These are phyloP conservation scores for Pseudopithomyces chartarum DNA, from an alignment of 2,329 filamentous ascomycete genomes.

Conservation along the genomic window DNA sequence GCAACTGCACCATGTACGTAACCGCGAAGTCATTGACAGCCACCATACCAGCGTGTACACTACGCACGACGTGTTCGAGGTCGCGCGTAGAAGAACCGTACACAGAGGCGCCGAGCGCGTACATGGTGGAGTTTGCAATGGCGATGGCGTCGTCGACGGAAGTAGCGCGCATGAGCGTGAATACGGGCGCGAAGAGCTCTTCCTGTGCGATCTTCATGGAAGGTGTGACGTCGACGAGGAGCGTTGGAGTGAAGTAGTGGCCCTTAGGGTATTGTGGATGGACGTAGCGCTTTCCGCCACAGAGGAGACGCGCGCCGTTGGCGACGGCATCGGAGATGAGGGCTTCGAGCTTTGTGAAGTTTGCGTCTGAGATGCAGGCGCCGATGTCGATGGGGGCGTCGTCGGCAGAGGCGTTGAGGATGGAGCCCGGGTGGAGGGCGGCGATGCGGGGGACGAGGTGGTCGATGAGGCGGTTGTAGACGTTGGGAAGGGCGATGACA, in stretches of 20 bases:
- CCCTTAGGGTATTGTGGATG: constrained; percentile 78
- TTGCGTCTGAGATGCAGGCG: constrained; percentile 81
- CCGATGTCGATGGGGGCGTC: constrained; percentile 73
- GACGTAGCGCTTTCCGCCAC: constrained; percentile 72
- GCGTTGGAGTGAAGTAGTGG: constrained; percentile 90
- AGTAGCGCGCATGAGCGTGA: constrained; percentile 77
- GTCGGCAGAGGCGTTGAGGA: constrained; percentile 53
- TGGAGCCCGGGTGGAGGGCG: constrained; percentile 75
- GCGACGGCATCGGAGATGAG: constrained; percentile 78
- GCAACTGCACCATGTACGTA: constrained; percentile 91
- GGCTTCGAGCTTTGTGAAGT: constrained; percentile 75
- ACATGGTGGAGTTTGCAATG: constrained; percentile 82
- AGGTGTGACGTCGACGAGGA: constrained; percentile 86
- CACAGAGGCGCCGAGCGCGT: constrained; percentile 86
- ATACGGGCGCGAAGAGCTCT: constrained; percentile 92
- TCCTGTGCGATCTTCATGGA: constrained; percentile 86
- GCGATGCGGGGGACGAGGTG: constrained; percentile 75
- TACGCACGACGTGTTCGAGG: constrained; percentile 67
- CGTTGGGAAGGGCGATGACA: constrained; percentile 77
- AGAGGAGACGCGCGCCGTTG: constrained; percentile 79
- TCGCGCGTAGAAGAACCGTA: constrained; percentile 70
- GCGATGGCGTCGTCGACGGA: constrained; percentile 70
- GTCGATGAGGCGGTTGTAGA: constrained; percentile 74
- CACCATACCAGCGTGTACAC: constrained; percentile 85
- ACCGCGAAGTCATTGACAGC: constrained; percentile 94